Conservation (phyloP, 495 filamentous ascomycete species). For the Neurospora sp. region DNA sequence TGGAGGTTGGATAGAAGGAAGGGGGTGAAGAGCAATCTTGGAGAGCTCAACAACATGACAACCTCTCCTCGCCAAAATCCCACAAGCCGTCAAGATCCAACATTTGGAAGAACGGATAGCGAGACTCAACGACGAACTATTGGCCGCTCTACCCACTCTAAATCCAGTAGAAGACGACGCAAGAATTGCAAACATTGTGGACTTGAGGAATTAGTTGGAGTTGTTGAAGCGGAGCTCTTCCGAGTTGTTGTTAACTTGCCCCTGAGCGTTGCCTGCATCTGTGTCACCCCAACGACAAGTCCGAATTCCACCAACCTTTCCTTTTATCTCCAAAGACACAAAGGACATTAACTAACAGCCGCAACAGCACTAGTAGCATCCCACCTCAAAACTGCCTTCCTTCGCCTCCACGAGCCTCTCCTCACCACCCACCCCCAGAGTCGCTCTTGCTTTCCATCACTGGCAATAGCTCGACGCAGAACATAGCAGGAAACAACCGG, state of each 20-base stretch:
- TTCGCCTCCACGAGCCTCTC: neutral
- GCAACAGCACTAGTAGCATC: neutral
- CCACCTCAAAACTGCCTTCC: neutral
- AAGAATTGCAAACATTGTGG: neutral
- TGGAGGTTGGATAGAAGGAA: neutral
- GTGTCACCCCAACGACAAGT: neutral
- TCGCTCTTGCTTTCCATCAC: no score
- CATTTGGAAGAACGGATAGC: no score
- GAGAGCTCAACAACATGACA: no score
- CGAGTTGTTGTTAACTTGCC: neutral
- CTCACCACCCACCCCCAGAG: neutral
- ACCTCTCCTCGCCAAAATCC: no score
- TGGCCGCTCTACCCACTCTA: neutral
- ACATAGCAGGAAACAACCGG: neutral
- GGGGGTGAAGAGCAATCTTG: no score
- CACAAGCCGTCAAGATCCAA: no score
- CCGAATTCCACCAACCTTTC: neutral
- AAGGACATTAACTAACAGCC: neutral
- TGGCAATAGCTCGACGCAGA: no score
- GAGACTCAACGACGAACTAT: no score
- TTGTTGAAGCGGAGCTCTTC: neutral
- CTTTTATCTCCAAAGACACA: neutral
- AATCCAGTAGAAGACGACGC: neutral
- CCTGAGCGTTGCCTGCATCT: neutral
- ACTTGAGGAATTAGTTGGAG: neutral